These are phyloP conservation scores for Mucor saturninus DNA, from an alignment of 371 early-diverging fungal species.

Conservation along the genomic window DNA sequence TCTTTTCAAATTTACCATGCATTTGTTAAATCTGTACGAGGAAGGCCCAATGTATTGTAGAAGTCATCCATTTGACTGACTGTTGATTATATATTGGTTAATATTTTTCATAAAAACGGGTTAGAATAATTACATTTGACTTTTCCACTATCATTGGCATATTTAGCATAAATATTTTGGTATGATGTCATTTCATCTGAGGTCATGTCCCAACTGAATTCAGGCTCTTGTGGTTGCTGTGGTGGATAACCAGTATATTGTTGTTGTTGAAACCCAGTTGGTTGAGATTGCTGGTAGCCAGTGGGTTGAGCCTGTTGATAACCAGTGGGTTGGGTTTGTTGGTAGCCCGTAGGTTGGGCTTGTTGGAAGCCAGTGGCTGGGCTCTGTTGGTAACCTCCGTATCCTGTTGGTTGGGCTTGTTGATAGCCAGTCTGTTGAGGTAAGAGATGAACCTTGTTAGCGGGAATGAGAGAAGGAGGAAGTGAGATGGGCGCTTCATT, in stretches of 20 bases:
- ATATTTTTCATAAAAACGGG: background rate
- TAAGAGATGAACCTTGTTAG: slow-evolving; percentile 39
- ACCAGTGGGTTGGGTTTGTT: slow-evolving; percentile 29
- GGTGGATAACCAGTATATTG: slow-evolving; percentile 45
- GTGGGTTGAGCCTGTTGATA: slow-evolving; percentile 28
- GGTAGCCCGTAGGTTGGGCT: slow-evolving; percentile 49
- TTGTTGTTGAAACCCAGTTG: slow-evolving; percentile 41
- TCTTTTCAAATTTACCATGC: slow-evolving; percentile 52
- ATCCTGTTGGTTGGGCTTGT: slow-evolving; percentile 32
- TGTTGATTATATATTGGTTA: slow-evolving; percentile 19
- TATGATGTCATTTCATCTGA: slow-evolving; percentile 70
- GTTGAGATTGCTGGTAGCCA: slow-evolving; percentile 37
- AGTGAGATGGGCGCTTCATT: slow-evolving; percentile 56
- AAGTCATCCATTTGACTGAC: slow-evolving; percentile 68
- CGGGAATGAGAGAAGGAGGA: slow-evolving; percentile 25
- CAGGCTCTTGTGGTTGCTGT: slow-evolving; percentile 36
- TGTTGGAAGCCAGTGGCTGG: slow-evolving; percentile 46
- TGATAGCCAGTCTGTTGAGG: slow-evolving; percentile 44
- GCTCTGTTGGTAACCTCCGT: slow-evolving; percentile 36
- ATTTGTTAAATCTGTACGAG: slow-evolving; percentile 61
- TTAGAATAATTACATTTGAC: slow-evolving; percentile 55
- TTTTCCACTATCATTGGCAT: slow-evolving; percentile 65
- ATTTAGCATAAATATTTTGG: slow-evolving; percentile 66
- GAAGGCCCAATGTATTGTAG: slow-evolving; percentile 61
- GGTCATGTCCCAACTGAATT: slow-evolving; percentile 80